Base-by-base conservation (phyloP, 768 basidiomycete genomes). In the Paxillus ammoniavirescens region DNA sequence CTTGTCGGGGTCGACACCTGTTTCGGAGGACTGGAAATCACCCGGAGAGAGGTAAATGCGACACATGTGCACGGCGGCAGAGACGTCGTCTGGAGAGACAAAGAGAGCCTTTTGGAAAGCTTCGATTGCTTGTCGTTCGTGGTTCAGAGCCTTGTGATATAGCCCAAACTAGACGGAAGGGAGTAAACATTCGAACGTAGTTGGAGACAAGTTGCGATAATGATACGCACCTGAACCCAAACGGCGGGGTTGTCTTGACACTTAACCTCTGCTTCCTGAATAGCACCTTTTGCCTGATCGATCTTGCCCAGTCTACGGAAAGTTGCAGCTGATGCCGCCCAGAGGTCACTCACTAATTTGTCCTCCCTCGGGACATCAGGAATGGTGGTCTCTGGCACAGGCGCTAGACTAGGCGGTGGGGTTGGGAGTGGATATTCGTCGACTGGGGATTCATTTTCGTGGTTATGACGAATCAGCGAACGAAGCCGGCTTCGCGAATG, bases 251-350 rank as follows among this genome's bases (percentile, higher is more conserved):
- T 94, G 23, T 82, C 80, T 58, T 91, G 87, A 65, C 96, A 92
- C 58, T 82, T 78, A 4, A 88, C 84, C 67, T 99, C 96, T 0
- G 96, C 97, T 70, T 99, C 96, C 65, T 93, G 92, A 42, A 98
- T 93, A 2, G 96, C 87, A 10, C 85, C 95, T 47, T 84, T 83
- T 0, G 91, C 86, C 62, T 98, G 92, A 54, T 97, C 95, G 50
- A 91, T 80, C 73, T 93, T 93, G 10, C 91, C 91, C 50, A 89
- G 73, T 54, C 97, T 75, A 43, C 97, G 78, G 74, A 98, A 98
- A 0, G 92, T 97, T 14, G 97, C 93, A 1, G 96, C 92, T 7
- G 88, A 90, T 81, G 93, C 91, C 5, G 97, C 72, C 97, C 97
- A 99, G 7, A 98, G 72, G 60, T 93, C 85, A 53, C 87, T 90